phyloP scores from a whole-genome alignment of 129 eudicot species.

The Helianthus tuberosus region DNA sequence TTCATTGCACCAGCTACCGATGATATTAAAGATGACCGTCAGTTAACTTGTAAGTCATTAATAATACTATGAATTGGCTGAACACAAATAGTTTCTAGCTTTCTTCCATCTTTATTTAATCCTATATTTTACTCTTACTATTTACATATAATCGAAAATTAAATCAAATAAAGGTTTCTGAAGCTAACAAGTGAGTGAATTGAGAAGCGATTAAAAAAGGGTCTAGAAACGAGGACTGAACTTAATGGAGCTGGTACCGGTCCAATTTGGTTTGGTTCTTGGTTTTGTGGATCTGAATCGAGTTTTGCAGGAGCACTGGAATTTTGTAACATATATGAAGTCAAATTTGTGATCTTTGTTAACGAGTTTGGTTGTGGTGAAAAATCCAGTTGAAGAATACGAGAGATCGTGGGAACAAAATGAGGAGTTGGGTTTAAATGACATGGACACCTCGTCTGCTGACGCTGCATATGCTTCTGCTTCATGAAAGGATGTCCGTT shows the following conservation, averaged over 20 bases:
- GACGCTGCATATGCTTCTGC: conserved; percentile 72
- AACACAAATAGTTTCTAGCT: neutral
- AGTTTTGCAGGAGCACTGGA: neutral
- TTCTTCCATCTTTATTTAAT: neutral
- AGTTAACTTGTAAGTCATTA: conserved; percentile 69
- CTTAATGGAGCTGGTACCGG: neutral
- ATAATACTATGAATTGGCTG: neutral
- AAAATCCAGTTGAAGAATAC: conserved; percentile 68
- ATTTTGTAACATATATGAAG: neutral
- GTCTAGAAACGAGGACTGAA: neutral
- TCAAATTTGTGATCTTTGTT: neutral
- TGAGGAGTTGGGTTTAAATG: conserved; percentile 94
- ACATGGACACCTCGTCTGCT: conserved; percentile 95
- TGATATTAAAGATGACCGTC: conserved; percentile 72
- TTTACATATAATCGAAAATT: neutral
- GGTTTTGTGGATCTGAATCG: neutral
- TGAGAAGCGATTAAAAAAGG: neutral
- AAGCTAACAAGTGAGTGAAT: neutral
- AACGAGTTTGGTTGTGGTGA: conserved; percentile 3
- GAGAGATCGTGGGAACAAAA: conserved; percentile 97
- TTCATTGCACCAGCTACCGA: conserved; percentile 86
- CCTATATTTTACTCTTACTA: neutral
- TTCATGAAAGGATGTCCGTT: neutral
- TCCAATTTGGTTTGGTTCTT: neutral
- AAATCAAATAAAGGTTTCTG: neutral